phyloP scores from a whole-genome alignment of 805 yeast genomes.

The Kodamaea kakaduensis region DNA sequence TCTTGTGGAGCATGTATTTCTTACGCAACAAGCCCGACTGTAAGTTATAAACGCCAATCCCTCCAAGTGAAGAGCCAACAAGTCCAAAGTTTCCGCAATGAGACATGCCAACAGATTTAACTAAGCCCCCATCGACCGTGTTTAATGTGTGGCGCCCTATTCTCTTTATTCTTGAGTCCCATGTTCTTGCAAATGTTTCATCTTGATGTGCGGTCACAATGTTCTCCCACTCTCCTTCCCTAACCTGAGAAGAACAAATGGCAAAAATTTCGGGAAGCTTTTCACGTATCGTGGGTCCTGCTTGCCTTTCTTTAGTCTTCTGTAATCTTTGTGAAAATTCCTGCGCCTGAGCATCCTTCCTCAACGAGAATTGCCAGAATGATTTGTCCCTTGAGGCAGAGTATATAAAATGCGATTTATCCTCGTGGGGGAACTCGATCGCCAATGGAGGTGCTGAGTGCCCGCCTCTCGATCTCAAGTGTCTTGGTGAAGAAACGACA shows the following conservation, averaged over 20 bases:
- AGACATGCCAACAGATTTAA: slow-evolving; percentile 72
- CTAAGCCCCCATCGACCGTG: slow-evolving; percentile 76
- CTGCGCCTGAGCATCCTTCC: slow-evolving; percentile 96
- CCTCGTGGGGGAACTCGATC: slow-evolving; percentile 71
- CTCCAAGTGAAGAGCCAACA: slow-evolving; percentile 85
- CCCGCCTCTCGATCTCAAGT: slow-evolving; percentile 93
- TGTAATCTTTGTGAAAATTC: slow-evolving; percentile 77
- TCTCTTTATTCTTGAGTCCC: slow-evolving; percentile 78
- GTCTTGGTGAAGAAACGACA: slow-evolving; percentile 84
- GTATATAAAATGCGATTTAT: slow-evolving; percentile 71
- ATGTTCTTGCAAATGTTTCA: slow-evolving; percentile 80
- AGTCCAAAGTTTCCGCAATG: slow-evolving; percentile 94
- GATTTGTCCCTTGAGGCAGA: slow-evolving; percentile 85
- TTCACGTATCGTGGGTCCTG: slow-evolving; percentile 58
- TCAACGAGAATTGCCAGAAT: slow-evolving; percentile 85
- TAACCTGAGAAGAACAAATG: slow-evolving; percentile 67
- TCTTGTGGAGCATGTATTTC: slow-evolving; percentile 64
- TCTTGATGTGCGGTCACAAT: slow-evolving; percentile 84
- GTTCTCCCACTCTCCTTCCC: slow-evolving; percentile 92
- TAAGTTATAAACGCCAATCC: slow-evolving; percentile 79
- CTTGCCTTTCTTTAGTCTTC: slow-evolving; percentile 39
- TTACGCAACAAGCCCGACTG: slow-evolving; percentile 87
- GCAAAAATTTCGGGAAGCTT: slow-evolving; percentile 74
- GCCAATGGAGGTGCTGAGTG: slow-evolving; percentile 85
- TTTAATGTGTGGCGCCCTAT: slow-evolving; percentile 69